These are phyloP conservation scores for Aegilops sharonensis DNA, from an alignment of 176 grass and related monocot genomes.

Conservation along the genomic window DNA sequence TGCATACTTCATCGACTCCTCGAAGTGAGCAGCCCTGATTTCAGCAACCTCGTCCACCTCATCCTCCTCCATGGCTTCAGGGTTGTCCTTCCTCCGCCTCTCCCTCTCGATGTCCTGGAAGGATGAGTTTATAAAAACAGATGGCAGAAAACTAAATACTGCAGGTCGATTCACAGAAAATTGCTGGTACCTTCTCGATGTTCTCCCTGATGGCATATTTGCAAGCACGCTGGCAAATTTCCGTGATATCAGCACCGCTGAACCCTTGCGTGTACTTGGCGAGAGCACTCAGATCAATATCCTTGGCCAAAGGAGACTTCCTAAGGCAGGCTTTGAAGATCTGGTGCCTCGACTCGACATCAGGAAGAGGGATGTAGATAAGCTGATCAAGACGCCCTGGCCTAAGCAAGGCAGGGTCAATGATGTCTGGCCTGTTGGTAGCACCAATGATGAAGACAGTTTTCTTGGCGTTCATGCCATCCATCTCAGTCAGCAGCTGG, in stretches of 20 bases:
- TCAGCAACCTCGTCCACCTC: slow-evolving; percentile 69
- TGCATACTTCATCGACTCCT: slow-evolving; percentile 90
- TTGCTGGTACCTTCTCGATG: slow-evolving; percentile 60
- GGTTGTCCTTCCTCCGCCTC: slow-evolving; percentile 59
- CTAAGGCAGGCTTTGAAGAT: slow-evolving; percentile 88
- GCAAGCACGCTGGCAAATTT: slow-evolving; percentile 89
- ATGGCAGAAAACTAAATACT: not conserved
- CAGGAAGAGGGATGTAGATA: slow-evolving; percentile 86
- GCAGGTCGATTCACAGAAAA: not conserved
- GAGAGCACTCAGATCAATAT: slow-evolving; percentile 67
- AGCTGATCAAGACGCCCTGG: slow-evolving; percentile 86
- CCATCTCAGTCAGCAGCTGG: slow-evolving; percentile 90
- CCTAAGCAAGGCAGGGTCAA: slow-evolving; percentile 81
- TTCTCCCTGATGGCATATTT: slow-evolving; percentile 93
- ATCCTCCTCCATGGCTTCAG: slow-evolving; percentile 90
- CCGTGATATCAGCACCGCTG: slow-evolving; percentile 88
- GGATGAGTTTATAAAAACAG: not conserved
- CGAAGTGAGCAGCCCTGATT: slow-evolving; percentile 73
- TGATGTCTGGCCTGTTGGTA: slow-evolving; percentile 88
- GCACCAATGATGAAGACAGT: slow-evolving; percentile 89
- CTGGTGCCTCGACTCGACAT: slow-evolving; percentile 60
- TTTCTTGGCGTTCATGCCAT: slow-evolving; percentile 85
- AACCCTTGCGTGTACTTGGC: slow-evolving; percentile 88
- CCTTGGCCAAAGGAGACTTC: slow-evolving; percentile 80
- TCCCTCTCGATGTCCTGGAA: slow-evolving; percentile 80